Base-by-base conservation (phyloP, 2,329 filamentous ascomycete genomes). In the Fusarium fracticaudum region DNA sequence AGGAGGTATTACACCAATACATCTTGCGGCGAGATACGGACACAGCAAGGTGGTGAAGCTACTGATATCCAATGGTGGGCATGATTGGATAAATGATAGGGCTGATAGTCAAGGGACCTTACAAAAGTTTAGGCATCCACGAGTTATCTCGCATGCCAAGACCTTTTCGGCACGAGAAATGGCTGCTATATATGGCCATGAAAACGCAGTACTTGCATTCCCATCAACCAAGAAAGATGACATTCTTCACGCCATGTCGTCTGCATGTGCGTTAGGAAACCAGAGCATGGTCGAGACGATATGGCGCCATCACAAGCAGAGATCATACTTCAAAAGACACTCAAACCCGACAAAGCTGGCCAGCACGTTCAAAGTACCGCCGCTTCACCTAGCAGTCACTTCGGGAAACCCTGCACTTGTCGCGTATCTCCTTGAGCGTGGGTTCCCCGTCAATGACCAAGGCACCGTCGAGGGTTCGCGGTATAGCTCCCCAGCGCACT, bases 331-430 rank as follows among this genome's bases (percentile, higher is more conserved):
- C 14, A 48, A 48, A 4, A 48, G 20, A n/a, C 26, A 50, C 6
- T n/a, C 20, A 50, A 50, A 18, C 5, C 47, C 29, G n/a, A n/a
- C 10, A 33, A 50, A 18, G 3, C 29, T 50, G 14, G 14, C 9
- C 14, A 50, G 47, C 29, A 50, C 29, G 2, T 50, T 33, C 29
- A 2, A 31, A 0, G 29, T 20, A 31, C 47, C 29, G 1, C 29
- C 47, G 3, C 47, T 50, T 50, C 47, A 50, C 14, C 9, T 50
- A 4, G 47, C 29, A 1, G 47, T 33, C 20, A 33, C 22, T 18
- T 31, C 47, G 0, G 14, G 10, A 1, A 48, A 48, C 0, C 20
- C 20, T 1, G 29, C 29, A 0, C 22, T 33, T 0, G 29, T 33
- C 10, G 29, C 47, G 0, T 50, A 33, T 50, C 29, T 50, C 4